Conservation (phyloP, 257 asterid genomes). For the Linaria vulgaris region DNA sequence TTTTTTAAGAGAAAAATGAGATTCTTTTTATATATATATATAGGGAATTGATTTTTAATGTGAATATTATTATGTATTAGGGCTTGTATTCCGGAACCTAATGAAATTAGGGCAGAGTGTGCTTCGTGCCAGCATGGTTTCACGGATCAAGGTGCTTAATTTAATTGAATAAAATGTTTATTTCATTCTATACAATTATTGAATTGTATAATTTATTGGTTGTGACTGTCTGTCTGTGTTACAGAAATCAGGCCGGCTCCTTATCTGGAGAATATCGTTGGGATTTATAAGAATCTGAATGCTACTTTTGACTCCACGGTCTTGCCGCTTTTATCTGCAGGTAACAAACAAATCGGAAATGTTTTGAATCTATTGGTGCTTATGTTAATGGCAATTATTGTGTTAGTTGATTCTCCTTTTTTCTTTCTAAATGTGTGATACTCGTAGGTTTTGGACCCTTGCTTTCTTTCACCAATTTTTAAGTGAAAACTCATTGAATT, state of each 20-base stretch:
- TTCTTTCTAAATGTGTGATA: neutral
- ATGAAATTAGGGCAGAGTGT: conserved; percentile 47
- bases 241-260: conserved; percentile 74
- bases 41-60: neutral
- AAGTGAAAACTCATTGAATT: conserved; percentile 22
- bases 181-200: neutral
- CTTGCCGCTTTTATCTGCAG: conserved; percentile 48
- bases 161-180: neutral
- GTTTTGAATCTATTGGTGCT: neutral
- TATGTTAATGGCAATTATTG: neutral
- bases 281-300: conserved; percentile 58
- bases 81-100: conserved; percentile 40
- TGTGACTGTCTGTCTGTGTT: conserved; percentile 8
- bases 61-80: conserved; percentile 30
- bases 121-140: conserved; percentile 60
- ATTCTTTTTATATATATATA: too few species aligned
- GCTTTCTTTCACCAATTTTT: conserved; percentile 13
- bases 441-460: conserved; percentile 31
- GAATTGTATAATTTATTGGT: neutral
- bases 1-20: too few species aligned
- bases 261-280: conserved; percentile 57
- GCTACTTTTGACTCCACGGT: conserved; percentile 49
- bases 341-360: conserved; percentile 44
- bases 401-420: neutral
- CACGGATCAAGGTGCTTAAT: conserved; percentile 44